Conservation (phyloP, 2,329 filamentous ascomycete genomes). For the Lasiodiplodia sp. region DNA sequence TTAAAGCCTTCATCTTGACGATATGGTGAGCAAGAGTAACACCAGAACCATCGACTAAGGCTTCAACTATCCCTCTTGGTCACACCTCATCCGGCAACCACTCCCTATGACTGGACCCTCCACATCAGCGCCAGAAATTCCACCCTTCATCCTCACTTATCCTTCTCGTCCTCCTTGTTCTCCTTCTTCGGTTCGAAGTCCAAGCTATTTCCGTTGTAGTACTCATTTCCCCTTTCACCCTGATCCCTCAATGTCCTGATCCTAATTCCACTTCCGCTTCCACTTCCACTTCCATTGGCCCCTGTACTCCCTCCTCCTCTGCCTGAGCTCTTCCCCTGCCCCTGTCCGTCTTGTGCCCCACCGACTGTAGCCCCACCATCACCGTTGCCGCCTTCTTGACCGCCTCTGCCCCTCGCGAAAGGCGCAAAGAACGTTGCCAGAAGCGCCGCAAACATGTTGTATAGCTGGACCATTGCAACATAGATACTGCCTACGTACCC, state of each 20-base stretch:
- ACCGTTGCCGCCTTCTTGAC: not conserved
- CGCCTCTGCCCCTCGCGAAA: constrained; percentile 16
- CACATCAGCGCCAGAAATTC: not conserved
- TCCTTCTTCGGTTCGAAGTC: constrained; percentile 70
- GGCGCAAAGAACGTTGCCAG: constrained; percentile 29
- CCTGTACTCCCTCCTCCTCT: constrained; percentile 31
- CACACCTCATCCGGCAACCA: not conserved
- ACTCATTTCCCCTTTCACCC: constrained; percentile 59
- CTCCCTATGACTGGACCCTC: not conserved
- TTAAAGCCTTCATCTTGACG: not conserved
- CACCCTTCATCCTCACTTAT: not conserved
- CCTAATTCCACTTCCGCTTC: constrained; percentile 39
- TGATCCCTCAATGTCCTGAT: constrained; percentile 58
- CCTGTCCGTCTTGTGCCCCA: constrained; percentile 31
- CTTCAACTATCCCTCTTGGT: not conserved
- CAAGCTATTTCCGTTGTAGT: constrained; percentile 91
- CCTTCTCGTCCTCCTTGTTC: not conserved
- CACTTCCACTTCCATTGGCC: constrained; percentile 30
- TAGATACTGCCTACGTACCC: constrained; percentile 30
- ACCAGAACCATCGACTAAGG: not conserved
- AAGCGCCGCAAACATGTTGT: constrained; percentile 19
- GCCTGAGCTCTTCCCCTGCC: constrained; percentile 40
- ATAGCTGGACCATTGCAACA: constrained; percentile 17
- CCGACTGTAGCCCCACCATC: not conserved
- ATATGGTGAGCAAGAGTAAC: not conserved